phyloP scores from a whole-genome alignment of 2,329 filamentous ascomycete species.

The Colletotrichum sp. region DNA sequence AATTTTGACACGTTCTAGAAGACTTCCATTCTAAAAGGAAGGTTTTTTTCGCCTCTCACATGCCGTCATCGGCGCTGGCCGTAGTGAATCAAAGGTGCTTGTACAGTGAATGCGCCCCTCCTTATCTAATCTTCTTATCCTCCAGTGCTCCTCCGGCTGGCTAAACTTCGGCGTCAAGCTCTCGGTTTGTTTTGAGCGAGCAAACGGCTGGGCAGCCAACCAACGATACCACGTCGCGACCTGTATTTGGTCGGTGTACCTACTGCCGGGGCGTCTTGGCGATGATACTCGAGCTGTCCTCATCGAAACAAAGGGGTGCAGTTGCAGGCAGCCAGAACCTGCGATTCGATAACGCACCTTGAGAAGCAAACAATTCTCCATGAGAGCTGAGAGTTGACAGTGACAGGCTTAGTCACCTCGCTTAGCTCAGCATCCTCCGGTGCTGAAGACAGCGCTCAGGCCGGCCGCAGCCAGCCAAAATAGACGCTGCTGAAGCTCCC shows the following conservation, averaged over 20 bases:
- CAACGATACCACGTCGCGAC: not conserved
- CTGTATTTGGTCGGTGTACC: not conserved
- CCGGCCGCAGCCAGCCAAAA: not conserved
- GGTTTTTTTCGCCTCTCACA: not conserved
- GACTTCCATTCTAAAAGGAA: not conserved
- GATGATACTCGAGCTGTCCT: not conserved
- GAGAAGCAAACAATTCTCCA: not conserved
- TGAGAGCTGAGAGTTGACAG: not conserved
- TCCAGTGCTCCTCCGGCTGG: not conserved
- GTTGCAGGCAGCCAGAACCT: not conserved
- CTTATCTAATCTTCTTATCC: not conserved
- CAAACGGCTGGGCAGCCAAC: not conserved
- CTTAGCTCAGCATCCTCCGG: not conserved
- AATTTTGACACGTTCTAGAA: constrained; percentile 3
- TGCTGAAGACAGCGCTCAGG: not conserved
- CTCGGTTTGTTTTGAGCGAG: not conserved
- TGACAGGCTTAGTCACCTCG: not conserved
- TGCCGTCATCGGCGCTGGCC: not conserved
- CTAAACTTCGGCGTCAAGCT: not conserved
- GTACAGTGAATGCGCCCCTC: not conserved
- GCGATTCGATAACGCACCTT: not conserved
- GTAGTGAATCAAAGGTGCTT: not conserved
- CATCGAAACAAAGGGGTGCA: not conserved
- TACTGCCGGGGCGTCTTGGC: not conserved
- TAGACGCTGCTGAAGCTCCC: not conserved